These are phyloP conservation scores for Apodospora peruviana DNA, from an alignment of 495 filamentous ascomycete genomes.

Conservation along the genomic window DNA sequence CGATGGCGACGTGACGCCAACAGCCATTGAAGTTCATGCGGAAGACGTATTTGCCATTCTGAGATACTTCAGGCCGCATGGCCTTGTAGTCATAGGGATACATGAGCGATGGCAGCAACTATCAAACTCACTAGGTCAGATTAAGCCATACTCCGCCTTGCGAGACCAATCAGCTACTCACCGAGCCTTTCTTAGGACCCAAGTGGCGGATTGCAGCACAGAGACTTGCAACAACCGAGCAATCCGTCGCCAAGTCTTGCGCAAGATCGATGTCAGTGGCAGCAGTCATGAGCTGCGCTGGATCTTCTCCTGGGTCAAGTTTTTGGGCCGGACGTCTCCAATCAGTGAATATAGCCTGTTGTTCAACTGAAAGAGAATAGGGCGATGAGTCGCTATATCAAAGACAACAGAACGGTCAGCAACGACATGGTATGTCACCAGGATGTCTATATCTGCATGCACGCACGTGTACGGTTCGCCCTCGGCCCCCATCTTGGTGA, in stretches of 20 bases:
- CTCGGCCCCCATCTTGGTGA: constrained; percentile 36
- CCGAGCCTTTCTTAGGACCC: constrained; percentile 27
- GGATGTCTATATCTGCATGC: constrained; percentile 5
- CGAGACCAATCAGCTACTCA: constrained; percentile 8
- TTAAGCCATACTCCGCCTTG: background rate
- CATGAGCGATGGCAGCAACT: constrained; percentile 65
- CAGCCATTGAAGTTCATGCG: constrained; percentile 93
- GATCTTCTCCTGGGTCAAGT: constrained; percentile 12
- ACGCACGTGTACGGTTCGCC: constrained; percentile 26
- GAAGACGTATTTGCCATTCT: constrained; percentile 84
- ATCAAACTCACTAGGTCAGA: background rate
- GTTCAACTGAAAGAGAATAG: constrained; percentile 62
- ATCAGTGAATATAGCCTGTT: constrained; percentile 64
- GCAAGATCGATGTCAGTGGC: constrained; percentile 66
- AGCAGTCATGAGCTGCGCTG: constrained; percentile 50
- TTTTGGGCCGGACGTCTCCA: constrained; percentile 74
- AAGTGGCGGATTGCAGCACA: constrained; percentile 62
- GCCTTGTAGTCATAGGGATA: constrained; percentile 62
- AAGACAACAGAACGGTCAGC: constrained; percentile 3
- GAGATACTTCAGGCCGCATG: constrained; percentile 53
- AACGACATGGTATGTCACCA: too few species aligned
- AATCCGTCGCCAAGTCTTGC: constrained; percentile 91
- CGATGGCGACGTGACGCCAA: constrained; percentile 79
- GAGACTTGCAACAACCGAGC: constrained; percentile 93
- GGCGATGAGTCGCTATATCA: constrained; percentile 60